Evolutionary conservation across 257 asterid genomes (phyloP).

Genomic region (Avicennia marina): DNA sequence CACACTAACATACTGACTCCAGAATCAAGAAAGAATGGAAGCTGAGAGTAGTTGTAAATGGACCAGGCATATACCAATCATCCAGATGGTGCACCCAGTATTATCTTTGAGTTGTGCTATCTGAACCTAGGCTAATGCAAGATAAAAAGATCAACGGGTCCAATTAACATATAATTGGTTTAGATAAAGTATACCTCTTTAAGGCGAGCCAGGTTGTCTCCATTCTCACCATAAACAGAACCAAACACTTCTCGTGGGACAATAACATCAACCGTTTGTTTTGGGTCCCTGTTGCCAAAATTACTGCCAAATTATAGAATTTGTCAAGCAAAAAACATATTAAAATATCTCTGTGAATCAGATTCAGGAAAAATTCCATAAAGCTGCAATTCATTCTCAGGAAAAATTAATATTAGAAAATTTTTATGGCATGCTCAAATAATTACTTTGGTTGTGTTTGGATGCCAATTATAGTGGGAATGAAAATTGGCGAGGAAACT

Average conservation of each 20-base stretch:
- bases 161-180: not conserved
- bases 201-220: constrained; percentile 41
- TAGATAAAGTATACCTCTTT: constrained; percentile 38
- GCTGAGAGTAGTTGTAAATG: not conserved
- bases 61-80: too few species aligned
- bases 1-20: not conserved
- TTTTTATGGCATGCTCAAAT: not conserved
- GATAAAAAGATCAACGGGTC: not conserved
- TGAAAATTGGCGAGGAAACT: too few species aligned
- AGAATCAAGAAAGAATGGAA: too few species aligned
- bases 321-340: not conserved
- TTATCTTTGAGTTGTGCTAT: not conserved
- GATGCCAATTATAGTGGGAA: too few species aligned
- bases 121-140: not conserved
- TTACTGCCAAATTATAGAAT: constrained; percentile 14
- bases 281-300: constrained; percentile 24
- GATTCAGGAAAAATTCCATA: not conserved
- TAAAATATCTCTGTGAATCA: not conserved
- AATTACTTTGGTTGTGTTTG: too few species aligned
- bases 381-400: not conserved
- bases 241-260: constrained; percentile 31
- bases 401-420: not conserved
- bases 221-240: constrained; percentile 43
- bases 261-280: constrained; percentile 21
- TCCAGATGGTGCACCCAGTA: not conserved